A percentile compares a stretch with the other conserved stretches of the same genome.
phyloP scores from a whole-genome alignment of 108 stramenopile species.

The Cyclotella sp. region DNA sequence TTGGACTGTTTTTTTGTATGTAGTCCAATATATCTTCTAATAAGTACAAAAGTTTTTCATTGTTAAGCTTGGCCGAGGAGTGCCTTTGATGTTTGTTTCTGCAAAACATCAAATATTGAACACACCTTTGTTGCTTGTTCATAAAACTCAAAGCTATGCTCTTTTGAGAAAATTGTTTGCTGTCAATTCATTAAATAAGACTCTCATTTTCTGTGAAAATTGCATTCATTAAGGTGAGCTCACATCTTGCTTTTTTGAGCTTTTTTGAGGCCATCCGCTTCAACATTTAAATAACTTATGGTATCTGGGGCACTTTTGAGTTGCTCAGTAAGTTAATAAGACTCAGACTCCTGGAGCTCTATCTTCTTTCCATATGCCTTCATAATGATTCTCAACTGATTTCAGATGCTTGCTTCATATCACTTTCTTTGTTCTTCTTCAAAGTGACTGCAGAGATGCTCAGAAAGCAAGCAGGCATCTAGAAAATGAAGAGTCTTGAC shows the following conservation, averaged over 20 bases:
- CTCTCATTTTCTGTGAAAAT: neutral
- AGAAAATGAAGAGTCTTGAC: neutral
- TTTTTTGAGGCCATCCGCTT: neutral
- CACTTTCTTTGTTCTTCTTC: constrained; percentile 18
- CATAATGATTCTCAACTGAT: too few relatives aligned
- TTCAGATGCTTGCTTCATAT: too few relatives aligned
- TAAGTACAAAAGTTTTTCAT: neutral
- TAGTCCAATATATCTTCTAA: neutral
- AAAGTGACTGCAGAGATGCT: neutral
- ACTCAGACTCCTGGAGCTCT: neutral
- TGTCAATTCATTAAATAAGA: neutral
- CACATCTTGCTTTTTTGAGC: neutral
- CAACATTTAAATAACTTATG: neutral
- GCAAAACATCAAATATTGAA: neutral
- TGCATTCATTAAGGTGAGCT: neutral
- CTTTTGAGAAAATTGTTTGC: neutral
- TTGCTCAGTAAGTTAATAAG: neutral
- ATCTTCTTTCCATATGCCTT: neutral
- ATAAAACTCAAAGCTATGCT: constrained; percentile 1
- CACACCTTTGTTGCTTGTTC: neutral
- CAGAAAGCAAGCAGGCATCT: neutral
- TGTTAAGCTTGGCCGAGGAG: neutral
- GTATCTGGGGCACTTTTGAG: neutral
- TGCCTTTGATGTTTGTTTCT: neutral
- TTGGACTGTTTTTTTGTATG: neutral